These are phyloP conservation scores for Exophiala aquamarina DNA, from an alignment of 2,329 filamentous ascomycete species.

Conservation along the genomic window DNA sequence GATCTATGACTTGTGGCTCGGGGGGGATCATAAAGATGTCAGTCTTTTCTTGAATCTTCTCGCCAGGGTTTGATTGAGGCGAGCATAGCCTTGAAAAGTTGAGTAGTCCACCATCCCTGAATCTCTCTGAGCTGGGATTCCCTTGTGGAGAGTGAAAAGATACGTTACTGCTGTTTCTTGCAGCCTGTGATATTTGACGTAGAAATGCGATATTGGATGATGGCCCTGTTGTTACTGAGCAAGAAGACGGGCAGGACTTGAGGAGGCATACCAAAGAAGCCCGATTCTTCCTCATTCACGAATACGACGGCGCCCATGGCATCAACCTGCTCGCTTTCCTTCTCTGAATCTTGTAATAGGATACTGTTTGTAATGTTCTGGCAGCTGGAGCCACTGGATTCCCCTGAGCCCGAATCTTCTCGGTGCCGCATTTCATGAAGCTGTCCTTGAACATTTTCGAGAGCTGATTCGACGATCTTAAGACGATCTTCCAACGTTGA, in stretches of 20 bases:
- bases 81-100: too few relatives aligned
- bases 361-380: not conserved
- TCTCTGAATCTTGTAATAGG: constrained; percentile 18
- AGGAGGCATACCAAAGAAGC: constrained; percentile 33
- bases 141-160: not conserved
- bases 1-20: constrained; percentile 35
- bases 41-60: too few relatives aligned
- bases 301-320: constrained; percentile 36
- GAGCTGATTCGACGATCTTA: constrained; percentile 15
- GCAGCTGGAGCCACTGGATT: not conserved
- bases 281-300: constrained; percentile 34
- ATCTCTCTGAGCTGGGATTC: constrained; percentile 4
- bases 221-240: constrained; percentile 30
- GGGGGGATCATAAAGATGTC: constrained; percentile 35
- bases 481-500: constrained; percentile 18
- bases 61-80: too few relatives aligned
- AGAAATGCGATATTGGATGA: constrained; percentile 46
- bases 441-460: constrained; percentile 11
- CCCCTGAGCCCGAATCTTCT: not conserved
- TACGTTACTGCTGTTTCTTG: constrained; percentile 18
- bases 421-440: constrained; percentile 2
- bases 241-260: not conserved
- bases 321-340: constrained; percentile 17
- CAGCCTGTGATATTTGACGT: constrained; percentile 37
- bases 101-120: constrained; percentile 10